Conservation (phyloP, 148 eudicot genomes). For the Chenopodium suecicum region DNA sequence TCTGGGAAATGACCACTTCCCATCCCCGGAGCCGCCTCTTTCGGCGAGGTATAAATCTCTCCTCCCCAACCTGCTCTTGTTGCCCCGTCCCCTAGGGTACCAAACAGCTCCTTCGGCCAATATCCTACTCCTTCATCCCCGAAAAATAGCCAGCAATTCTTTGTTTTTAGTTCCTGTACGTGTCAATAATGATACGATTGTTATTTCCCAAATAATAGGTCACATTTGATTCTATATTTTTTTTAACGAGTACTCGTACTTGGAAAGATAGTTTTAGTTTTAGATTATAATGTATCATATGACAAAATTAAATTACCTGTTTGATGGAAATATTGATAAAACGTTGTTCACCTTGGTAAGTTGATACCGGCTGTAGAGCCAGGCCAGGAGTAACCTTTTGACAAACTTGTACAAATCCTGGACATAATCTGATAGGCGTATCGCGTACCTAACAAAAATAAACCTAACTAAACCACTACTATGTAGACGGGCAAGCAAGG, state of each 20-base stretch:
- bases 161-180: conserved; percentile 1
- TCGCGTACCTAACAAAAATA: too few relatives aligned
- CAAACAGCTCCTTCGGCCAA: conserved; percentile 21
- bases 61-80: conserved; percentile 30
- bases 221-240: too few relatives aligned
- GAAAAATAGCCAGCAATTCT: conserved; percentile 21
- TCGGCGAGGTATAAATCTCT: conserved; percentile 8
- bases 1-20: conserved; percentile 24
- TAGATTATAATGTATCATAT: background rate
- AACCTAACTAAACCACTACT: too few relatives aligned
- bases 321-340: background rate
- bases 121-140: conserved; percentile 10
- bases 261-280: too few relatives aligned
- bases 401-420: conserved; percentile 36
- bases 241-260: too few relatives aligned
- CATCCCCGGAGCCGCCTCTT: conserved; percentile 3
- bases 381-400: conserved; percentile 21
- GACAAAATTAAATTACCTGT: conserved; percentile 8
- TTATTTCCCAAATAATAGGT: too few relatives aligned
- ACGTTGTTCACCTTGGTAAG: conserved; percentile 12
- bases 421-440: background rate
- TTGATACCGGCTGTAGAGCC: conserved; percentile 12
- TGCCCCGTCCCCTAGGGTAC: background rate
- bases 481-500: too few relatives aligned
- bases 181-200: background rate